A percentile compares a stretch with the other conserved stretches of the same genome.
Evolutionary conservation across 2,329 filamentous ascomycete species (phyloP).

Genomic region (Pseudogymnoascus sp.): DNA sequence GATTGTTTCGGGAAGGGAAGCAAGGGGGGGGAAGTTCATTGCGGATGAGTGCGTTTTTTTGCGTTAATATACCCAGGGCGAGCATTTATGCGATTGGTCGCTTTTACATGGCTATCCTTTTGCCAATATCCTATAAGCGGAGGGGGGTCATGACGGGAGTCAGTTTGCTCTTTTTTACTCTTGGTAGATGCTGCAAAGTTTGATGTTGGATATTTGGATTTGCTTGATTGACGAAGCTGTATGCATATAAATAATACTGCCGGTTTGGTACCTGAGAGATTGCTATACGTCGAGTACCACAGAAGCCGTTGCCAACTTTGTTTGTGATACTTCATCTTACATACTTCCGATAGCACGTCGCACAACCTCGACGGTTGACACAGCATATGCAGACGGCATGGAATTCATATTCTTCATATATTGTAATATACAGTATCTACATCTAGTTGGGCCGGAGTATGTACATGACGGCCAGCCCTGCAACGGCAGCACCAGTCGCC

Average conservation of each 20-base stretch:
- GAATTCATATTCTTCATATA: conserved; percentile 11
- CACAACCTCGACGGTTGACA: neutral
- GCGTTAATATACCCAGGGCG: neutral
- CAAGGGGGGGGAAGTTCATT: neutral
- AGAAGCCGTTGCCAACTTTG: neutral
- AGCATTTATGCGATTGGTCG: neutral
- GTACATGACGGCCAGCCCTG: conserved; percentile 33
- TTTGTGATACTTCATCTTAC: neutral
- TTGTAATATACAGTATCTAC: conserved; percentile 11
- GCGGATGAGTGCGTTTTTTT: neutral
- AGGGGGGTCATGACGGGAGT: neutral
- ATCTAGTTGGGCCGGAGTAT: conserved; percentile 20
- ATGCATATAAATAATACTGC: neutral
- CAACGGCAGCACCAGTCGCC: conserved; percentile 54
- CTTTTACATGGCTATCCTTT: neutral
- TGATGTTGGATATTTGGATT: neutral
- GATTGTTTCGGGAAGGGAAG: neutral
- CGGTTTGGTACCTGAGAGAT: neutral
- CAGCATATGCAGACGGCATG: conserved; percentile 4
- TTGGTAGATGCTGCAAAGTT: neutral
- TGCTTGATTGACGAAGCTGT: neutral
- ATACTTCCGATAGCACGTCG: neutral
- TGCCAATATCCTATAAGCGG: neutral
- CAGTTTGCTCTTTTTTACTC: neutral
- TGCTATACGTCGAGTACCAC: neutral